Conservation (phyloP, 1,139 yeast genomes). For the Kodamaea arcana region DNA sequence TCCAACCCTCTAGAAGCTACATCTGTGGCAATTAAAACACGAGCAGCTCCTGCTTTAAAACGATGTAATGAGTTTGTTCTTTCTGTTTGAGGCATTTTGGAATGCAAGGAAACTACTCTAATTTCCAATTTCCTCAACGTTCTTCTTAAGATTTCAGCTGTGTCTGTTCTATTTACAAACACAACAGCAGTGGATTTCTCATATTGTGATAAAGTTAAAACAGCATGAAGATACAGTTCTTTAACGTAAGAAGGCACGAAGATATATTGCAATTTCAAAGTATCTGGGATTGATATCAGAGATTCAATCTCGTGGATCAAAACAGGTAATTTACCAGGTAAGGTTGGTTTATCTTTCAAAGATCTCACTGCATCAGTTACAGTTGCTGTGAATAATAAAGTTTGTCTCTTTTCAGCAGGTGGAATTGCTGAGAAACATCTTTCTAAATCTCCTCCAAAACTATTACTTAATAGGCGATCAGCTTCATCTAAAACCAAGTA, state of each 20-base stretch:
- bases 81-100: constrained; percentile 91
- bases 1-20: constrained; percentile 97
- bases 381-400: constrained; percentile 91
- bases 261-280: constrained; percentile 54
- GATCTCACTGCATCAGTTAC: constrained; percentile 89
- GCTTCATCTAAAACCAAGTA: constrained; percentile 94
- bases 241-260: constrained; percentile 80
- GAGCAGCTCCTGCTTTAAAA: constrained; percentile 91
- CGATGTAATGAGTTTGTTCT: constrained; percentile 87
- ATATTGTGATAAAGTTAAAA: constrained; percentile 61
- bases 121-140: constrained; percentile 69
- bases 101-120: constrained; percentile 84
- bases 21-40: constrained; percentile 89
- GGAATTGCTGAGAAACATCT: constrained; percentile 74
- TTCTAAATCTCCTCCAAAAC: constrained; percentile 76
- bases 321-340: constrained; percentile 60
- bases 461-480: constrained; percentile 78
- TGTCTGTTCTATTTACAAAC: constrained; percentile 84
- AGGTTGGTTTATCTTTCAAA: constrained; percentile 63
- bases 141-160: constrained; percentile 84
- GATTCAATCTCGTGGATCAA: constrained; percentile 80
- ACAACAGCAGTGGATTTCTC: constrained; percentile 69
- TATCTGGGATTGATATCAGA: constrained; percentile 73
- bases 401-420: constrained; percentile 68
- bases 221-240: constrained; percentile 77